Percentiles rank a stretch among this genome's conserved stretches.
phyloP scores from a whole-genome alignment of 306 rosid genomes.

The Astragalus membranaceus region DNA sequence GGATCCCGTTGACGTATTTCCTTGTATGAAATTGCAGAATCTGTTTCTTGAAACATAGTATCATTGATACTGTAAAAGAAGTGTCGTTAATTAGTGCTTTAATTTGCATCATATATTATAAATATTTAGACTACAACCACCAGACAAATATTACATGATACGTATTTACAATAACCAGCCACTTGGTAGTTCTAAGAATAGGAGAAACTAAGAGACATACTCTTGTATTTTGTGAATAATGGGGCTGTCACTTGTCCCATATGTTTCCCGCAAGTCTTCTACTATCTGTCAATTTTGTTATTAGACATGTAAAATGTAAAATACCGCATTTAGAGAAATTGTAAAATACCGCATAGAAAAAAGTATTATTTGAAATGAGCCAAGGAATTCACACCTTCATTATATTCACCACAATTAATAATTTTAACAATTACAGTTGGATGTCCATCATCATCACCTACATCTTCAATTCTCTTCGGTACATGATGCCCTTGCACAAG shows the following conservation, averaged over 20 bases:
- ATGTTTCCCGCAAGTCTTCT: too few species aligned
- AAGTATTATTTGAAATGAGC: not conserved
- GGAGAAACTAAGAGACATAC: too few species aligned
- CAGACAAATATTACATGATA: constrained; percentile 5
- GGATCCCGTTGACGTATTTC: too few species aligned
- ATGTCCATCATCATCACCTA: constrained; percentile 66
- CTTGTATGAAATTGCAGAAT: too few species aligned
- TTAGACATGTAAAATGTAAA: too few species aligned
- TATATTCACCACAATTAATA: constrained; percentile 80
- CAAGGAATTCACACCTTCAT: constrained; percentile 44
- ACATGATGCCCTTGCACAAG: constrained; percentile 69
- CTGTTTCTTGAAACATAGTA: constrained; percentile 76
- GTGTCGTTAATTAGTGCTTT: constrained; percentile 12
- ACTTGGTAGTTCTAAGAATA: not conserved
- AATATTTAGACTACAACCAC: constrained; percentile 6
- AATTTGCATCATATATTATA: not conserved
- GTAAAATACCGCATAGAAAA: too few species aligned
- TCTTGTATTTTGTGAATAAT: too few species aligned
- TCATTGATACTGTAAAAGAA: constrained; percentile 70
- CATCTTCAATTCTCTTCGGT: constrained; percentile 70
- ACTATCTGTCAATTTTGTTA: too few species aligned
- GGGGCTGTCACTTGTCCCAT: too few species aligned
- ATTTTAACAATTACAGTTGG: constrained; percentile 93
- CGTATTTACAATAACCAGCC: not conserved
- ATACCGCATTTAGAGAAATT: too few species aligned